Base-by-base conservation (phyloP, 2,329 filamentous ascomycete species). In the Capronia epimyces region DNA sequence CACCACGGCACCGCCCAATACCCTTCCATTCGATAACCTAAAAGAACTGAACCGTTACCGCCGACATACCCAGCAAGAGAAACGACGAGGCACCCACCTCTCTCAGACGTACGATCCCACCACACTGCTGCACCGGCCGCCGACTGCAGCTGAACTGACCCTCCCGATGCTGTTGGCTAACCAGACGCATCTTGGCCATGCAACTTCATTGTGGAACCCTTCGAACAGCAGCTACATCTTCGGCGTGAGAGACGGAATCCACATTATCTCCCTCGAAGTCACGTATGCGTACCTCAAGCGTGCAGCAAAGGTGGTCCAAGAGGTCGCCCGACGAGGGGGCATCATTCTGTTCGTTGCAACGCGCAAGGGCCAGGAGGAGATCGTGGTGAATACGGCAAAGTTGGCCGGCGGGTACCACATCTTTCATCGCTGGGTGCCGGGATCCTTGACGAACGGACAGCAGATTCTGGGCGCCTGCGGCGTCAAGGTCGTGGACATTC, bases 221-320 rank as follows among this genome's bases (percentile, higher is more conserved):
- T 84, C 82, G 46, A 98, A 97, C 73, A 84, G 89, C 58, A 81
- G 87, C 60, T 97, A 97, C 72, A 97, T 98, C 67, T 90, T 87
- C 67, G 93, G 93, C 62, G 81, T 95, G 55, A 80, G 93, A 39
- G 80, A 93, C 60, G 89, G 86, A 13, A 84, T 95, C 55, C 91
- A 96, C 71, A 89, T 98, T 67, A 95, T 98, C 68, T 86, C 85
- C 8, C 82, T 97, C 2, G 93, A 98, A 67, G 79, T 82, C 53
- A 97, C 87, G 25, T 89, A 89, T 12, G 85, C 89, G 13, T 85
- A 97, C 70, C 79, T 98, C 49, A 83, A 91, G n/a, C 83, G 93
- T 44, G 90, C 93, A 3, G 89, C 89, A n/a, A 87, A 90, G 62
- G 83, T 98, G 3, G 89, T 97, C 1, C 83, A 90, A 64, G 89